Conservation (phyloP, 2,329 filamentous ascomycete genomes). For the Myriosclerotinia duriaeana region DNA sequence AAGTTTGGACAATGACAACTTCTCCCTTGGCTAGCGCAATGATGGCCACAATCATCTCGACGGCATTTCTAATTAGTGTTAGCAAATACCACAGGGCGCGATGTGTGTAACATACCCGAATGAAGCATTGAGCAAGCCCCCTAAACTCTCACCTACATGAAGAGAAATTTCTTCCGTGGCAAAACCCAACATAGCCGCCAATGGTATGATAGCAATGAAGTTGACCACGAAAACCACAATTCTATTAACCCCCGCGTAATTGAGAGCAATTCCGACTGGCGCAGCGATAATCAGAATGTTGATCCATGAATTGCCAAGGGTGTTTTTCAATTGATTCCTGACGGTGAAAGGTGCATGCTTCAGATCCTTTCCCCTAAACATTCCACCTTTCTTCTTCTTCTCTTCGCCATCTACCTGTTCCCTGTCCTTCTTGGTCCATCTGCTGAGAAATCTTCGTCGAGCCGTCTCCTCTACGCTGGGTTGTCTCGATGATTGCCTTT, state of each 20-base stretch:
- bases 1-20: constrained; percentile 84
- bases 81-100: constrained; percentile 29
- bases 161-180: constrained; percentile 88
- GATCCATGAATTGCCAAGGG: constrained; percentile 80
- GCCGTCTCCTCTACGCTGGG: constrained; percentile 30
- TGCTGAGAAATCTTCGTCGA: constrained; percentile 30
- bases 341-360: constrained; percentile 53
- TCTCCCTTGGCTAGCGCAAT: constrained; percentile 70
- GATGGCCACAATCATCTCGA: constrained; percentile 85
- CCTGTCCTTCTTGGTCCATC: constrained; percentile 24
- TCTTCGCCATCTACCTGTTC: constrained; percentile 29
- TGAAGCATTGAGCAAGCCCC: constrained; percentile 84
- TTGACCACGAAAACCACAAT: constrained; percentile 81
- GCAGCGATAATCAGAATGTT: constrained; percentile 78
- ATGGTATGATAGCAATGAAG: constrained; percentile 87
- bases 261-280: constrained; percentile 74
- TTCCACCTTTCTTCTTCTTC: constrained; percentile 34
- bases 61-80: constrained; percentile 62
- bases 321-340: constrained; percentile 68
- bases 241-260: constrained; percentile 59
- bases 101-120: constrained; percentile 64
- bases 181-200: constrained; percentile 82
- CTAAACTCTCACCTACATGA: constrained; percentile 78
- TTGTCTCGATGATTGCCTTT: constrained; percentile 23
- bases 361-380: constrained; percentile 43